Base-by-base conservation (phyloP, 257 asterid species). In the Salvia hispanica region DNA sequence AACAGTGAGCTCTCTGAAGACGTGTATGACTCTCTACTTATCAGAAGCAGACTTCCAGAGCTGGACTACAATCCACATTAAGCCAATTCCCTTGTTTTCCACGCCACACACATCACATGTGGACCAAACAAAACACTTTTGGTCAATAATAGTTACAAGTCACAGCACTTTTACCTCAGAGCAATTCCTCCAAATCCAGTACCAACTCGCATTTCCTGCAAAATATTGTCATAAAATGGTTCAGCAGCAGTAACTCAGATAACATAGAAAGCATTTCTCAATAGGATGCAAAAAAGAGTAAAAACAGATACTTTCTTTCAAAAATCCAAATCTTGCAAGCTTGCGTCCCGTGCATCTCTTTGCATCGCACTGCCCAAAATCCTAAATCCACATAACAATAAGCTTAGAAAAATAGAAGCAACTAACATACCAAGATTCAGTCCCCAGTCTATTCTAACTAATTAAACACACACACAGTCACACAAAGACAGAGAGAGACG, bases 281-380 rank as follows among this genome's bases (percentile, higher is more conserved):
- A 45, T 54, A 15, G 0, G 60, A 50, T 28, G 59, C n/a, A 55
- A 36, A 5, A 59, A 58, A 16, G 66, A 76, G 74, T 64, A 18
- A 15, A 25, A 74, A 62, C 59, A 77, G 80, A 78, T 81, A 85
- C 93, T 85, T 88, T 60, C 99, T 82, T 87, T 93, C 80, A 93
- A 77, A 58, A 88, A 79, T 73, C 95, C 95, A 74, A 93, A 93
- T 79, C 99, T 84, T 34, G 99, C 92, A 80, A 93, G 99, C 78
- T 93, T 93, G 74, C 99, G 94, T 15, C 97, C 99, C 1, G 99
- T 90, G 79, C 99, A 93, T 81, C 84, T 91, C 88, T 93, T 93
- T 12, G 96, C 87, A 80, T 93, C 99, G 59, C 99, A 93, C 75
- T 93, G 99, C 10, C 92, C 96, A 75, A 93, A 93, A 85, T 93